phyloP scores from a whole-genome alignment of 31 red algal species.

The Bonnemaisonia californica region DNA sequence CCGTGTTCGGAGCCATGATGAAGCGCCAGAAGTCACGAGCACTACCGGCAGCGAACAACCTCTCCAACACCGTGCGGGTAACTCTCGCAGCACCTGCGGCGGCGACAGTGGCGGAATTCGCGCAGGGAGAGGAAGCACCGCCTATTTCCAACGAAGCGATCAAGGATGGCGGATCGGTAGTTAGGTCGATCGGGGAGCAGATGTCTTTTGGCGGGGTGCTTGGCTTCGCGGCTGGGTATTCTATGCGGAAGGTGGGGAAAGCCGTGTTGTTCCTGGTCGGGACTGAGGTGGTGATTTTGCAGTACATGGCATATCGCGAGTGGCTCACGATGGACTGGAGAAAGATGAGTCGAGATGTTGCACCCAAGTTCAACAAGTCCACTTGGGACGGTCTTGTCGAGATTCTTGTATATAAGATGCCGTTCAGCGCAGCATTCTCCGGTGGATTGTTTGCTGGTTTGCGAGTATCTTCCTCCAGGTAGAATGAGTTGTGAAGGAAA shows the following conservation, averaged over 20 bases:
- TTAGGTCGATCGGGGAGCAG: slow-evolving; percentile 72
- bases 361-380: slow-evolving; percentile 58
- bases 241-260: slow-evolving; percentile 70
- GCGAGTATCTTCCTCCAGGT: slow-evolving; percentile 44
- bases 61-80: not conserved
- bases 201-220: slow-evolving; percentile 79
- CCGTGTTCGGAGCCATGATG: slow-evolving; percentile 12
- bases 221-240: slow-evolving; percentile 84
- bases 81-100: slow-evolving; percentile 14
- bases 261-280: slow-evolving; percentile 73
- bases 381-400: slow-evolving; percentile 48
- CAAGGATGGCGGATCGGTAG: not conserved
- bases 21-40: slow-evolving; percentile 2
- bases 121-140: not conserved
- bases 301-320: slow-evolving; percentile 88
- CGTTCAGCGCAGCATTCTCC: slow-evolving; percentile 84
- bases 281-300: slow-evolving; percentile 80
- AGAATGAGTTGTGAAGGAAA: too few relatives aligned
- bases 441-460: slow-evolving; percentile 66
- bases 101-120: not conserved
- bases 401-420: slow-evolving; percentile 82
- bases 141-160: not conserved
- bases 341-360: slow-evolving; percentile 59
- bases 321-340: slow-evolving; percentile 86
- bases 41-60: not conserved